These are phyloP conservation scores for Suillus alpinus DNA, from an alignment of 768 basidiomycete species.

Conservation along the genomic window DNA sequence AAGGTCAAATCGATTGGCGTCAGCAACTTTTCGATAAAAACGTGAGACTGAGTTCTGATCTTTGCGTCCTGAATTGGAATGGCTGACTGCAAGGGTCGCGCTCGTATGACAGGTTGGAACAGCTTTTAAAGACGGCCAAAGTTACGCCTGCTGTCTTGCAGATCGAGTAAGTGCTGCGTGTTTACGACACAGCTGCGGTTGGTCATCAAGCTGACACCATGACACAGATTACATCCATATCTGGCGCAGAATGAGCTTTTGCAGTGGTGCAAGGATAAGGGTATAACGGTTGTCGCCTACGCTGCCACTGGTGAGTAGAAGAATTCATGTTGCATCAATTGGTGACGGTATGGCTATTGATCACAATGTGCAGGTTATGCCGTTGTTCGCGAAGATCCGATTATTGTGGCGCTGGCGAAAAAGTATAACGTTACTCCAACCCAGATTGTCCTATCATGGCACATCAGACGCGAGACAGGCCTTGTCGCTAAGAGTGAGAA, in stretches of 20 bases:
- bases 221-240: slow-evolving; percentile 29
- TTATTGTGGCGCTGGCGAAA: slow-evolving; percentile 31
- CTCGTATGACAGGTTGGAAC: slow-evolving; percentile 1
- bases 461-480: slow-evolving; percentile 47
- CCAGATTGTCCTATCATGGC: slow-evolving; percentile 58
- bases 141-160: slow-evolving; percentile 48
- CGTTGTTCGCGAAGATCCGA: slow-evolving; percentile 33
- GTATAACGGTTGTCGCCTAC: slow-evolving; percentile 48
- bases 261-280: slow-evolving; percentile 38
- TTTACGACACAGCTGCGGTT: slow-evolving; percentile 31
- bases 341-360: background rate
- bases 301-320: slow-evolving; percentile 39
- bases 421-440: slow-evolving; percentile 45
- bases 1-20: slow-evolving; percentile 52
- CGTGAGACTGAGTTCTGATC: slow-evolving; percentile 33
- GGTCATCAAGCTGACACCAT: slow-evolving; percentile 25
- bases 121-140: slow-evolving; percentile 19
- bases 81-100: background rate
- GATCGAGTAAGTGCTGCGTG: slow-evolving; percentile 19
- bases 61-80: slow-evolving; percentile 13
- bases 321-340: slow-evolving; percentile 1
- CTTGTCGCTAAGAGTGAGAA: slow-evolving; percentile 56
- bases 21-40: slow-evolving; percentile 56
- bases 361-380: slow-evolving; percentile 12
- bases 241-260: slow-evolving; percentile 43